A percentile compares a stretch with the other conserved stretches of the same genome.
These are phyloP conservation scores for Suillus bovinus DNA, from an alignment of 768 basidiomycete species.

Conservation along the genomic window DNA sequence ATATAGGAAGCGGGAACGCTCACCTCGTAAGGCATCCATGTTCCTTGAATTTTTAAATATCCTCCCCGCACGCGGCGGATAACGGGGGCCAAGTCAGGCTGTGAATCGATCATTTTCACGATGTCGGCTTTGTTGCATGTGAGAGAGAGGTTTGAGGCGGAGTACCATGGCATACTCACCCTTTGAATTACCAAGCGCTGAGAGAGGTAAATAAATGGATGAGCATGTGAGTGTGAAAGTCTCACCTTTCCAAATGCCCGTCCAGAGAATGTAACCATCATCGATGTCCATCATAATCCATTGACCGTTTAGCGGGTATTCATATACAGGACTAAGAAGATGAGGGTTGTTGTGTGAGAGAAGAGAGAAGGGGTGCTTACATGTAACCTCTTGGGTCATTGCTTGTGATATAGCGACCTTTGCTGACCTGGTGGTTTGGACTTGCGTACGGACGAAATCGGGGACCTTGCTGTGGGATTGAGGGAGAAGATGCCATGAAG, in stretches of 20 bases:
- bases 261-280: constrained; percentile 91
- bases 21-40: constrained; percentile 93
- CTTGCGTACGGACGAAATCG: constrained; percentile 72
- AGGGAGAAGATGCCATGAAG: constrained; percentile 27
- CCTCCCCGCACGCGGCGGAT: constrained; percentile 85
- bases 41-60: constrained; percentile 90
- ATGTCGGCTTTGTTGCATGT: constrained; percentile 66
- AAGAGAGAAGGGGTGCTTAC: constrained; percentile 42
- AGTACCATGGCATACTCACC: constrained; percentile 42
- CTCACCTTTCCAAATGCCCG: constrained; percentile 91
- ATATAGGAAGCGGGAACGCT: constrained; percentile 18
- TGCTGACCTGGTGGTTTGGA: constrained; percentile 77
- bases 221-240: not conserved
- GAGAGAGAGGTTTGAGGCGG: constrained; percentile 17
- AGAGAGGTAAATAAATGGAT: constrained; percentile 13
- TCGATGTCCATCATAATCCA: constrained; percentile 98
- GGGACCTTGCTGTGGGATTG: constrained; percentile 29
- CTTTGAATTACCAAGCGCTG: constrained; percentile 88
- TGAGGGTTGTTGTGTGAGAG: constrained; percentile 6
- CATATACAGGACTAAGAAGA: constrained; percentile 69
- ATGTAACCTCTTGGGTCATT: constrained; percentile 90
- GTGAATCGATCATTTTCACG: constrained; percentile 90
- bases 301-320: constrained; percentile 86
- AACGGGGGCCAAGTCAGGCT: constrained; percentile 81
- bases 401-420: constrained; percentile 86